Evolutionary conservation across 805 yeast genomes (phyloP).

Genomic region (Saccharomycopsis sp.): DNA sequence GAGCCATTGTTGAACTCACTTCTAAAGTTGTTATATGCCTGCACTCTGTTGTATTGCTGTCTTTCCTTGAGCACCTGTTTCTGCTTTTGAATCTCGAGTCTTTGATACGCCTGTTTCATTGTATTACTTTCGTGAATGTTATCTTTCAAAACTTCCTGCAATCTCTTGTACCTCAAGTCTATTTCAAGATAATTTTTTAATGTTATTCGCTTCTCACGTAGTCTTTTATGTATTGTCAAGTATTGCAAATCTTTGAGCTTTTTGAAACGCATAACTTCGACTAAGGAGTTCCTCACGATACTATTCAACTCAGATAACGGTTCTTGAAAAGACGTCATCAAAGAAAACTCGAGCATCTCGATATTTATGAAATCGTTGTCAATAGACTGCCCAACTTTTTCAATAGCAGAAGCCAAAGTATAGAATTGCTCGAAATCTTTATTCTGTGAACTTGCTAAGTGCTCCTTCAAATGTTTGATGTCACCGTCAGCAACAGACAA

Average conservation of each 20-base stretch:
- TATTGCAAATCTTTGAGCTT: constrained; percentile 46
- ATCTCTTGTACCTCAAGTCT: constrained; percentile 27
- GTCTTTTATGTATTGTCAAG: constrained; percentile 32
- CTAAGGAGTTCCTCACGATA: constrained; percentile 28
- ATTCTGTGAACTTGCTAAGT: constrained; percentile 25
- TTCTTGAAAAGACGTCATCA: constrained; percentile 31
- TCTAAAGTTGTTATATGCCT: constrained; percentile 19
- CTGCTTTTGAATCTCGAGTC: constrained; percentile 26
- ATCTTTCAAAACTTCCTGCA: constrained; percentile 28
- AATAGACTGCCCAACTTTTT: constrained; percentile 77
- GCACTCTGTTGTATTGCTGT: constrained; percentile 26
- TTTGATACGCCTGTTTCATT: constrained; percentile 26
- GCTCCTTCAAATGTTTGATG: constrained; percentile 25
- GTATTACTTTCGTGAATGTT: constrained; percentile 32
- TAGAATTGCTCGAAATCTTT: constrained; percentile 37
- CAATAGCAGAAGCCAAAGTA: constrained; percentile 53
- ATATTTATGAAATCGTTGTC: constrained; percentile 58
- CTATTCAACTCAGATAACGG: constrained; percentile 31
- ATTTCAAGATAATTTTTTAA: constrained; percentile 28
- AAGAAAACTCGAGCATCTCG: constrained; percentile 32
- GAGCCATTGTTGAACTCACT: neutral
- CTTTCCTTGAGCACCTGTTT: constrained; percentile 22
- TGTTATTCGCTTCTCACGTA: constrained; percentile 29
- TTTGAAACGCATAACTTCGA: constrained; percentile 50
- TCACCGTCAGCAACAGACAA: constrained; percentile 12